Percentiles rank a stretch among this genome's conserved stretches.
Conservation (phyloP, 495 filamentous ascomycete species). For the Podospora fimiseda region DNA sequence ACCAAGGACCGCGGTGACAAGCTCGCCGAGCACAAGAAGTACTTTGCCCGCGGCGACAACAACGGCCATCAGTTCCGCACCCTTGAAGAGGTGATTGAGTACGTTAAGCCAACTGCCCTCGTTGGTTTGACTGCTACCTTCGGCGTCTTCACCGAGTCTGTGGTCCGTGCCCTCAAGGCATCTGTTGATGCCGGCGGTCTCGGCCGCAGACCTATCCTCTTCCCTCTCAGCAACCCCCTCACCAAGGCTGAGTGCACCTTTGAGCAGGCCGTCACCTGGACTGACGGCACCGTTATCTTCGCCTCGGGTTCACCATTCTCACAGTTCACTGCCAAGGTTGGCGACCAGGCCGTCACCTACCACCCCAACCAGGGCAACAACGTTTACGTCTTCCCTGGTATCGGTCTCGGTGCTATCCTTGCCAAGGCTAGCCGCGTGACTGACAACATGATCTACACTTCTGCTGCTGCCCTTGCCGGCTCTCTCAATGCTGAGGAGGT, state of each 20-base stretch:
- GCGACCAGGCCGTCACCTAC: conserved; percentile 61
- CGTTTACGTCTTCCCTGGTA: conserved; percentile 94
- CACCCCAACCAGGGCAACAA: conserved; percentile 90
- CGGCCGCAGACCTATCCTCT: conserved; percentile 78
- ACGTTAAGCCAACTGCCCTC: conserved; percentile 88
- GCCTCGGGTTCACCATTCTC: conserved; percentile 93
- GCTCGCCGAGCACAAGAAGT: conserved; percentile 94
- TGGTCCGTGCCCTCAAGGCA: conserved; percentile 71
- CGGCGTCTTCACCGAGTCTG: conserved; percentile 85
- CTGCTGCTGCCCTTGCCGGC: conserved; percentile 71
- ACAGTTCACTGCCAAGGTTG: conserved; percentile 54
- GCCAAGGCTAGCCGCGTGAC: conserved; percentile 83
- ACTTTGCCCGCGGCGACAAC: conserved; percentile 92
- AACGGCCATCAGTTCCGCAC: conserved; percentile 81
- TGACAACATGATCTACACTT: conserved; percentile 92
- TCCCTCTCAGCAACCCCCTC: conserved; percentile 90
- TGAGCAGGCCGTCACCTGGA: conserved; percentile 81
- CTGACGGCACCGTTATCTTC: conserved; percentile 84
- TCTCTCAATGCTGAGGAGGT: conserved; percentile 76
- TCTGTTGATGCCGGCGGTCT: conserved; percentile 60
- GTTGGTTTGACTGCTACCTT: conserved; percentile 92
- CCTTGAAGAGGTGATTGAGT: conserved; percentile 87
- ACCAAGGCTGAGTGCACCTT: conserved; percentile 97
- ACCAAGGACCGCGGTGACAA: conserved; percentile 90
- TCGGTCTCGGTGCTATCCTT: conserved; percentile 90